These are phyloP conservation scores for Aspergillus puulaauensis DNA, from an alignment of 2,329 filamentous ascomycete genomes.

Conservation along the genomic window DNA sequence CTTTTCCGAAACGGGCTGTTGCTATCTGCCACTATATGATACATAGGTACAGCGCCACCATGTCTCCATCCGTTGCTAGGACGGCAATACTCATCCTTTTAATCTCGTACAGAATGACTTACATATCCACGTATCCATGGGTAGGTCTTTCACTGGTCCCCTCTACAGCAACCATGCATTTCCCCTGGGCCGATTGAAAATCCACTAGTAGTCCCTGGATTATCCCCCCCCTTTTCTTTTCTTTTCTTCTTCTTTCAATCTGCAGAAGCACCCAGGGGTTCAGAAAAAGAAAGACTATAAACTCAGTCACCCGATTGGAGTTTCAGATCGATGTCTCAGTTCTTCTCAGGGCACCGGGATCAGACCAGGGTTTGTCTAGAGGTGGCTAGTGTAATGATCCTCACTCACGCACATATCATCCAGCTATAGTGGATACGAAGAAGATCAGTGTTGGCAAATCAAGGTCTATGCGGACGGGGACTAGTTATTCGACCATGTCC, in stretches of 20 bases:
- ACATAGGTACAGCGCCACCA: not conserved
- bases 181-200: slow-evolving; percentile 1
- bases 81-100: not conserved
- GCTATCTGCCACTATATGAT: not conserved
- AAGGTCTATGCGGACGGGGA: too few species aligned
- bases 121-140: too few species aligned
- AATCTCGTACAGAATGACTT: too few species aligned
- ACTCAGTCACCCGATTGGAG: not conserved
- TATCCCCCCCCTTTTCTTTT: not conserved
- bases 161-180: not conserved
- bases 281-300: not conserved
- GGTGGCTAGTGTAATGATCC: too few species aligned
- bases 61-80: not conserved
- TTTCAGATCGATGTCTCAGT: slow-evolving; percentile 1
- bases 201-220: not conserved
- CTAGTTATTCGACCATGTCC: too few species aligned
- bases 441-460: too few species aligned
- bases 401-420: too few species aligned
- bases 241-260: not conserved
- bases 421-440: too few species aligned
- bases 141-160: too few species aligned
- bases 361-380: slow-evolving; percentile 9
- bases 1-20: not conserved
- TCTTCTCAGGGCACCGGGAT: not conserved
- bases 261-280: not conserved